Conservation (phyloP, 129 eudicot genomes). For the Flaveria robusta region DNA sequence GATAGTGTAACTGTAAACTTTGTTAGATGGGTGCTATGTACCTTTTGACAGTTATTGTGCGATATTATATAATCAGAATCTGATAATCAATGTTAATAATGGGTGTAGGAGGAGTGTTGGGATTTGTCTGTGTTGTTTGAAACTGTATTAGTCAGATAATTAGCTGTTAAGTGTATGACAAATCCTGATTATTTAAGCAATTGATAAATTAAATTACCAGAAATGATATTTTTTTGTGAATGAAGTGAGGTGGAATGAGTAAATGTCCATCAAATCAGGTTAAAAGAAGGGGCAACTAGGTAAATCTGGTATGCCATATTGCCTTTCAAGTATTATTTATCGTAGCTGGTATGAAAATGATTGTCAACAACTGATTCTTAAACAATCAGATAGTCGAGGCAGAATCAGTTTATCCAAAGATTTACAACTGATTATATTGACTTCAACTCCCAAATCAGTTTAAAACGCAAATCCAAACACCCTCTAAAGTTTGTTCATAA, state of each 20-base stretch:
- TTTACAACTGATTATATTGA: background rate
- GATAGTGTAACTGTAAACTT: background rate
- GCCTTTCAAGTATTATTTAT: background rate
- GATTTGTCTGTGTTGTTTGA: background rate
- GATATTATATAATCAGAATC: background rate
- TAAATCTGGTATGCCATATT: background rate
- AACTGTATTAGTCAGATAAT: background rate
- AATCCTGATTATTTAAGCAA: background rate
- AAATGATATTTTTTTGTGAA: background rate
- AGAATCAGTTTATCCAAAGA: constrained; percentile 5
- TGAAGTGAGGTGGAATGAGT: constrained; percentile 7
- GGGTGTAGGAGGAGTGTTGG: constrained; percentile 1
- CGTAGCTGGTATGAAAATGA: background rate
- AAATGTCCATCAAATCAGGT: background rate
- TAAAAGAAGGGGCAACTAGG: background rate
- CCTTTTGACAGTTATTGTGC: background rate
- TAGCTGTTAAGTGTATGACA: background rate
- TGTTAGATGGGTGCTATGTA: background rate
- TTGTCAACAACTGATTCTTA: background rate
- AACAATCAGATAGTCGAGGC: background rate
- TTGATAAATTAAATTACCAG: background rate
- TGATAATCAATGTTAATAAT: background rate
- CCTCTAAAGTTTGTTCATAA: background rate
- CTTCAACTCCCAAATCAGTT: constrained; percentile 11
- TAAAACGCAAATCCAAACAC: constrained; percentile 1